Base-by-base conservation (phyloP, 768 basidiomycete genomes). In the Stropharia rugosoannulata region DNA sequence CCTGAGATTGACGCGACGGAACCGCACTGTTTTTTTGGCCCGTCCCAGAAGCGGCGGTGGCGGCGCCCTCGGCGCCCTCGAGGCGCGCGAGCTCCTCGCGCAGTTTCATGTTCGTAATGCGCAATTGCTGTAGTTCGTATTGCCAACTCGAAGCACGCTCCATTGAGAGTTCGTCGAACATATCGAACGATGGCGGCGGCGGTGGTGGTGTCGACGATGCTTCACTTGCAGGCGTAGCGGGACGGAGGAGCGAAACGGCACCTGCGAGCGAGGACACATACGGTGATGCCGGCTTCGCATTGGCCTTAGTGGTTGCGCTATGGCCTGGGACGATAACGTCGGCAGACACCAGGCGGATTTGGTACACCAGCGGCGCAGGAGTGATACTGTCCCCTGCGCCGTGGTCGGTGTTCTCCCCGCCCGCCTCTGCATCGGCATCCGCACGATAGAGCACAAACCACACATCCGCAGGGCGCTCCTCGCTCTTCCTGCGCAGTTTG, bases 111-210 rank as follows among this genome's bases (percentile, higher is more conserved):
- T 67, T 67, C 22, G 62, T 49, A 63, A 86, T 85, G 65, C 85
- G 80, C 60, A 95, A 76, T 69, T 94, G 90, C 71, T 93, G 88
- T 46, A 95, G 76, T 73, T 94, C 92, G 62, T 93, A 96, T 73
- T 96, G 94, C 94, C 95, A 97, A 60, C 90, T 93, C 32, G 87
- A 87, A 10, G 82, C 86, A 4, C 87, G 74, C 12, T 72, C 69
- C 0, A 80, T 78, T 41, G 89, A 84, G 12, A 95, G 78, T 67
- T 91, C 90, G 39, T 83, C 84, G 58, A 93, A 93, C 15, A 93
- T 68, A 59, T 90, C 70, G 5, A 58, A 46, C 4, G 62, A 54
- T 0, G 64, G 46, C 29, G 18, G 25, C 4, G 46, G 11, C 0
- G 32, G 18, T 22, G 19, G 6, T 13, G 53, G 36, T 4, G 50